Conservation (phyloP, 2,329 filamentous ascomycete species). For the Sordariomycetes sp. region DNA sequence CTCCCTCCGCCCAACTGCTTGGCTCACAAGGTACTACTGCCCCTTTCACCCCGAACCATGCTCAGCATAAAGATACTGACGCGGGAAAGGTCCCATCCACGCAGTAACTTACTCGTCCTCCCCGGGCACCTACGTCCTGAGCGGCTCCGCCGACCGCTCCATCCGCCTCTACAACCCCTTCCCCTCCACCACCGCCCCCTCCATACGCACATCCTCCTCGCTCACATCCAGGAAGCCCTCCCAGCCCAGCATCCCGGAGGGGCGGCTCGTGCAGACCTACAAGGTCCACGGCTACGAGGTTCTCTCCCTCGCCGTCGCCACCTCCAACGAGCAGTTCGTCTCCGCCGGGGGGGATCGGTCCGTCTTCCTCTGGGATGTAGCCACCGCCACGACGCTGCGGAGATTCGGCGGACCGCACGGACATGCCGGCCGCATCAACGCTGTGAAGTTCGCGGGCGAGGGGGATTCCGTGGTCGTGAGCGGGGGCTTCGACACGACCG, state of each 20-base stretch:
- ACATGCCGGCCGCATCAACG: conserved; percentile 67
- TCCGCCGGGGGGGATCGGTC: conserved; percentile 83
- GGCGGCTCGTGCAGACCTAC: conserved; percentile 76
- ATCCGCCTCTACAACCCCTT: conserved; percentile 80
- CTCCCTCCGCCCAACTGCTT: background rate
- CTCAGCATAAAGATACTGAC: too few species aligned
- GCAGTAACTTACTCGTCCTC: conserved; percentile 64
- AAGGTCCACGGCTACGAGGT: conserved; percentile 87
- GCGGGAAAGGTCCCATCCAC: conserved; percentile 66
- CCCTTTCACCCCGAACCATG: too few species aligned
- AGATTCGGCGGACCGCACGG: conserved; percentile 58
- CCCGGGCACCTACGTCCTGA: conserved; percentile 70
- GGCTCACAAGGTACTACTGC: background rate
- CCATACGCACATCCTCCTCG: conserved; percentile 9
- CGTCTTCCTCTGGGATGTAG: conserved; percentile 93
- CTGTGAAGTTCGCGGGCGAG: conserved; percentile 68
- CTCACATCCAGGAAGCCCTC: background rate
- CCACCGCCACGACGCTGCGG: conserved; percentile 65
- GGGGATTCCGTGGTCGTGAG: conserved; percentile 65
- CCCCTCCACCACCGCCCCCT: conserved; percentile 31
- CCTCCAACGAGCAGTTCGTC: conserved; percentile 76
- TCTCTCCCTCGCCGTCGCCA: conserved; percentile 64
- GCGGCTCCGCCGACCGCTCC: conserved; percentile 75
- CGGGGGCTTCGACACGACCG: conserved; percentile 66
- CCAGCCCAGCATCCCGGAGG: conserved; percentile 33